phyloP scores from a whole-genome alignment of 129 eudicot genomes.

The Gnaphalium uliginosum region DNA sequence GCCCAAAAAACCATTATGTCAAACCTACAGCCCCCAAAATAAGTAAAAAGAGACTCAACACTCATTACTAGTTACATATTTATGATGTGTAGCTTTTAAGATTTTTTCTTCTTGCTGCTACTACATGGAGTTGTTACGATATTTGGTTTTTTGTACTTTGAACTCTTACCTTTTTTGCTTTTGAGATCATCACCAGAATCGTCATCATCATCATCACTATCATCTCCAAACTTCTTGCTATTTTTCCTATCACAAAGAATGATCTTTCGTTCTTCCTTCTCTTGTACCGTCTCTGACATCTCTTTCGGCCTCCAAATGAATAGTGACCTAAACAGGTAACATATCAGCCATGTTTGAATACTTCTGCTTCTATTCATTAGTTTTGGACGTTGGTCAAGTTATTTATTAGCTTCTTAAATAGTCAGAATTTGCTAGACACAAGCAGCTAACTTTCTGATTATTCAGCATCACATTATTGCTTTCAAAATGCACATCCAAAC shows the following conservation, averaged over 20 bases:
- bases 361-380: too few relatives aligned
- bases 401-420: background rate
- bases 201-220: slow-evolving; percentile 60
- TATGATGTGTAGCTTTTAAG: slow-evolving; percentile 8
- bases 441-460: background rate
- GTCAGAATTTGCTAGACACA: background rate
- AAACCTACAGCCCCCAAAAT: slow-evolving; percentile 18
- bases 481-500: background rate
- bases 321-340: slow-evolving; percentile 49
- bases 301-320: slow-evolving; percentile 88
- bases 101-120: slow-evolving; percentile 41
- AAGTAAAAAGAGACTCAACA: background rate
- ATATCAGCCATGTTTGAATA: background rate
- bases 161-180: slow-evolving; percentile 49
- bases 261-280: slow-evolving; percentile 58
- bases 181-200: slow-evolving; percentile 50
- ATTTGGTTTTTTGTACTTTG: slow-evolving; percentile 41
- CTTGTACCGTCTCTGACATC: slow-evolving; percentile 47
- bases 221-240: slow-evolving; percentile 41
- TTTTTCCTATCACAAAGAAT: slow-evolving; percentile 59
- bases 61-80: slow-evolving; percentile 18
- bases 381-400: background rate
- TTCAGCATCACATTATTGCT: background rate
- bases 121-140: slow-evolving; percentile 29
- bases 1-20: slow-evolving; percentile 23